Evolutionary conservation across 2,329 filamentous ascomycete genomes (phyloP).

Genomic region (Emmonsiellopsis sp.): DNA sequence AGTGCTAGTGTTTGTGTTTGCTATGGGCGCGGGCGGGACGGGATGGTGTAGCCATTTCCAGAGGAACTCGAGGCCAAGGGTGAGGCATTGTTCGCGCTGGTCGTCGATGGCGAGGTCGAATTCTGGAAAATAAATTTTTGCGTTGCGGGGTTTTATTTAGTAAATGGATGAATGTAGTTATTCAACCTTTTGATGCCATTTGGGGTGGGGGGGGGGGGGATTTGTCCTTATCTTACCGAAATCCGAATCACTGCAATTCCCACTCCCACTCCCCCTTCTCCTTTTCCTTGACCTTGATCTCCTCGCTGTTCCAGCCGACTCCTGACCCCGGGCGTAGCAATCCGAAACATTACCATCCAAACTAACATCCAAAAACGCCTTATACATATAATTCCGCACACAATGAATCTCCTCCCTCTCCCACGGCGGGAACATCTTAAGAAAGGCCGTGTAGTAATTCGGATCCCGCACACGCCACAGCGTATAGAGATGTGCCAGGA

Average conservation of each 20-base stretch:
- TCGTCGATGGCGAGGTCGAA: background rate
- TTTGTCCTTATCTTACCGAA: background rate
- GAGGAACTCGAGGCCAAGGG: background rate
- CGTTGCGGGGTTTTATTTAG: background rate
- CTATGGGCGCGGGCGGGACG: background rate
- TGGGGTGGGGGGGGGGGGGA: too few species aligned
- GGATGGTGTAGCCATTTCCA: background rate
- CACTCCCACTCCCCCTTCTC: background rate
- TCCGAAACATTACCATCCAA: background rate
- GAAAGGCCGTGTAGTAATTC: background rate
- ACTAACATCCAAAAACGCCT: background rate
- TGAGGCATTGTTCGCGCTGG: background rate
- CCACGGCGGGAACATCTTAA: background rate
- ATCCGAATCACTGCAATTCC: background rate
- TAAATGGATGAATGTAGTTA: background rate
- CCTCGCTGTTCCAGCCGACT: too few species aligned
- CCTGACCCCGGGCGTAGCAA: background rate
- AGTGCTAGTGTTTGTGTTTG: background rate
- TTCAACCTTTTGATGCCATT: too few species aligned
- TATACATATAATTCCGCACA: background rate
- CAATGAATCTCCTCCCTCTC: background rate
- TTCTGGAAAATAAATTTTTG: background rate
- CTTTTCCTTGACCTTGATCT: background rate
- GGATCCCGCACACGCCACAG: background rate
- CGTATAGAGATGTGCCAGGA: background rate